Base-by-base conservation (phyloP, 2,329 filamentous ascomycete genomes). In the Tolypocladium ovalisporum region DNA sequence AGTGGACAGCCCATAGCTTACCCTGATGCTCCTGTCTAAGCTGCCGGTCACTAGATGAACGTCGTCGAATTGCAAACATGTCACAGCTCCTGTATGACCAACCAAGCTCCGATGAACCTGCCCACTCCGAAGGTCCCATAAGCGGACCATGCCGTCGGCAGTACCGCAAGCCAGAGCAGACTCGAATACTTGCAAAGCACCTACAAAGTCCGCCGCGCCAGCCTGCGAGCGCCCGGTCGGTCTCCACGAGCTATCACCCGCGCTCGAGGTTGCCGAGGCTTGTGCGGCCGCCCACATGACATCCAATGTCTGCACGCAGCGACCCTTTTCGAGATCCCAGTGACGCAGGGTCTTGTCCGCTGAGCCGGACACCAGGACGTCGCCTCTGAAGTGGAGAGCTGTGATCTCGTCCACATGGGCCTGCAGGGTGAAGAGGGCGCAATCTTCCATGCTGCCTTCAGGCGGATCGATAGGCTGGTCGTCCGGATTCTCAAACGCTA, bases 251-350 rank as follows among this genome's bases (percentile, higher is more conserved):
- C 76, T 76, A 56, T 85, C 83, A 52, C 79, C 79, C 2, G 82
- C 79, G 54, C 80, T 80, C 57, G 89, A 79, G 6, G 83, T 86
- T 42, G 86, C 84, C 12, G 86, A 89, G 15, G 90, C 90, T 74
- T 97, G 92, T 2, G 94, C 92, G 5, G 94, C 92, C 12, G 94
- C 94, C 94, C 94, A 99, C 70, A 99, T 88, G 8, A 99, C 93
- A 72, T 99, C 94, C 54, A 99, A 78, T 3, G 94, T 99, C 73
- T 99, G 94, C 56, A 99, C 89, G 71, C 94, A 97, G 54, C 94
- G 88, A n/a, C 94, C 94, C 70, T 92, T 97, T 66, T 93, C 89
- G 54, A 99, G 80, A 76, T 99, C 94, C 94, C 94, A 99, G 71
- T 99, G 94, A 51, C 94, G 86, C 57, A 99, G 78, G 1, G 94